Conservation (phyloP, 2,329 filamentous ascomycete species). For the Diaporthe australafricana region DNA sequence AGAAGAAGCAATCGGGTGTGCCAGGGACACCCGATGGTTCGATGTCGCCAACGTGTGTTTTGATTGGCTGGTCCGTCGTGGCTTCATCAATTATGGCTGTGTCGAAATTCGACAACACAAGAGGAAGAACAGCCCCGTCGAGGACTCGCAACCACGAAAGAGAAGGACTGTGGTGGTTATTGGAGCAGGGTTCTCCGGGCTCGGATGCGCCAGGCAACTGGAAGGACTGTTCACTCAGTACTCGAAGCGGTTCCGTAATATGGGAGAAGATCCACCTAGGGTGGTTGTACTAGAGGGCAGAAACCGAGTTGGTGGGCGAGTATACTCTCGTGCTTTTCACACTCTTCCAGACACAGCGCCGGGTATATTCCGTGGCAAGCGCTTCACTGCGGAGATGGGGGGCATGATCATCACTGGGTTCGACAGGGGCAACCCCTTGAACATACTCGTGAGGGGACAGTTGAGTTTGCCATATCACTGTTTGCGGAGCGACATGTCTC, state of each 20-base stretch:
- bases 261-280: conserved; percentile 76
- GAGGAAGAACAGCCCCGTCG: conserved; percentile 56
- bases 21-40: conserved; percentile 89
- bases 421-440: conserved; percentile 92
- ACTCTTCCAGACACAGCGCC: conserved; percentile 58
- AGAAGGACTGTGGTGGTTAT: conserved; percentile 86
- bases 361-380: conserved; percentile 60
- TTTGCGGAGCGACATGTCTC: conserved; percentile 82
- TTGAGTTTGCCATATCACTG: conserved; percentile 88
- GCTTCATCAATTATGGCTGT: conserved; percentile 98
- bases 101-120: conserved; percentile 71
- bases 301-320: conserved; percentile 87
- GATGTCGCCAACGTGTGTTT: conserved; percentile 89
- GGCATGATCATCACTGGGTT: conserved; percentile 99
- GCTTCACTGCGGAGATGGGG: conserved; percentile 93
- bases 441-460: conserved; percentile 90
- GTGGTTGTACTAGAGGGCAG: conserved; percentile 89
- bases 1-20: conserved; percentile 90
- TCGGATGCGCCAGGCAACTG: conserved; percentile 92
- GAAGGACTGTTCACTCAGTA: conserved; percentile 89
- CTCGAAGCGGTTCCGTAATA: conserved; percentile 71
- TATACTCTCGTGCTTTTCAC: conserved; percentile 83
- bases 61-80: conserved; percentile 89
- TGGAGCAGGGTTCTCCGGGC: conserved; percentile 92
- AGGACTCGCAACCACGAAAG: conserved; percentile 49